Evolutionary conservation across 1,284 basidiomycete genomes (phyloP), one percentile per base, ranked within the genome.

Genomic region (Kalmanozyma brasiliensis): DNA sequence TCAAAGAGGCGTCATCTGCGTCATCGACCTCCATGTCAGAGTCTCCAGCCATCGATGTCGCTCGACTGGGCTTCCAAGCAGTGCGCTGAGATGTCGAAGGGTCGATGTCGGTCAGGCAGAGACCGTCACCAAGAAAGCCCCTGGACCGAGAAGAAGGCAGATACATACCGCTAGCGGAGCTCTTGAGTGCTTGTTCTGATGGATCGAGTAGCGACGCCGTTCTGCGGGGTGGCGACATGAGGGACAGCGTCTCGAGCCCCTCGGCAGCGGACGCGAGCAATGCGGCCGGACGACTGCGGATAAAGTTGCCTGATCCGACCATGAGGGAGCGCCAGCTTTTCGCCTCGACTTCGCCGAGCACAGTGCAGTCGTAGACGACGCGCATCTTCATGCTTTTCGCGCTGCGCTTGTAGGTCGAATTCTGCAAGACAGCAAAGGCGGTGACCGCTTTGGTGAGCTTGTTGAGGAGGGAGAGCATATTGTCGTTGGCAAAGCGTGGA

Each of bases 341-440:
- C 29, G 83, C 76, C 19, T 82, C 75, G 19, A 76, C 74, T 46
- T 84, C 81, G 7, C 77, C 78, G 9, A 84, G 74, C 30, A 86
- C 81, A 0, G 83, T 84, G 67, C 84, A 85, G 52, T 86, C 85
- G 60, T 85, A 84, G 17, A 86, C 55, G 20, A 85, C 83, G 44
- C 81, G 81, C 79, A 85, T 80, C 53, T 83, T 66, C 53, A 71
- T 69, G 42, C 61, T 61, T 40, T 60, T 67, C 1, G 70, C 70
- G 17, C 82, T 84, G 17, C 84, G 73, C 26, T 82, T 76, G 78
- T 83, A 84, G 4, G 85, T 86, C 16, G 84, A 84, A 16, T 81
- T 83, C 71, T 85, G 85, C 2, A 86, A 73, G 48, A 84, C 84
- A 0, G 84, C 85, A 73, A 85, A 86, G 0, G 85, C 85, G 1